A percentile compares a stretch with the other conserved stretches of the same genome.
Conservation (phyloP, 1,284 basidiomycete genomes). For the Sporisorium scitamineum region DNA sequence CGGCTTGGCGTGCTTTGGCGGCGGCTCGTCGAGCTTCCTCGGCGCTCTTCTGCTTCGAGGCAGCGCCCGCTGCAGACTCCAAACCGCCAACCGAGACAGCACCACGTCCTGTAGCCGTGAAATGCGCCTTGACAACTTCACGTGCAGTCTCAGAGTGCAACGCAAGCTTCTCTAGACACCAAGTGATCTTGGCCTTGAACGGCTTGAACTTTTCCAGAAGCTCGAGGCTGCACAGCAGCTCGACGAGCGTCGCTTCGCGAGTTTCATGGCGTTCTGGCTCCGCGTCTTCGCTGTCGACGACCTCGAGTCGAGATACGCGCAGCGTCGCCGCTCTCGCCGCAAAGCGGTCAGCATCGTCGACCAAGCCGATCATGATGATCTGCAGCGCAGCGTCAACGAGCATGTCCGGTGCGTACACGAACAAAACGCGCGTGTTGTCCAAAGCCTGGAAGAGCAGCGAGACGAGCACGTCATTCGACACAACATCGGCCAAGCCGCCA, state of each 20-base stretch:
- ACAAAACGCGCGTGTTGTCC: slow-evolving; percentile 31
- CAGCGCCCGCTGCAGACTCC: slow-evolving; percentile 4
- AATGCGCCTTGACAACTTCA: slow-evolving; percentile 20
- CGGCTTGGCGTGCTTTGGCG: slow-evolving; percentile 65
- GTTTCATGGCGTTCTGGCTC: not conserved
- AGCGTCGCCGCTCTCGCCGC: slow-evolving; percentile 26
- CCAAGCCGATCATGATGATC: slow-evolving; percentile 62
- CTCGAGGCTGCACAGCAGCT: slow-evolving; percentile 53
- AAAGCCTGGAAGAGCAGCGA: slow-evolving; percentile 57
- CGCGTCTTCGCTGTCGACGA: slow-evolving; percentile 13
- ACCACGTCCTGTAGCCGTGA: slow-evolving; percentile 32
- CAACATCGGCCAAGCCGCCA: slow-evolving; percentile 33
- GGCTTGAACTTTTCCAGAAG: slow-evolving; percentile 50
- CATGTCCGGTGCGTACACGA: slow-evolving; percentile 74
- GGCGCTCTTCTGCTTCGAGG: slow-evolving; percentile 29
- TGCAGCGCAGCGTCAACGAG: slow-evolving; percentile 90
- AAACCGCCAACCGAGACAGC: slow-evolving; percentile 14
- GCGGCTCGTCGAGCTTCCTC: slow-evolving; percentile 59
- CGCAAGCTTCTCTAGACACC: slow-evolving; percentile 55
- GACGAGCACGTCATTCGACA: slow-evolving; percentile 43
- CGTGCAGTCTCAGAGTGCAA: slow-evolving; percentile 20
- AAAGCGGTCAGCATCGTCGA: slow-evolving; percentile 49
- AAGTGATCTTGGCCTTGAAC: slow-evolving; percentile 56
- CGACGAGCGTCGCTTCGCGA: slow-evolving; percentile 34
- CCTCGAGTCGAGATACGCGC: slow-evolving; percentile 14